A percentile compares a stretch with the other conserved stretches of the same genome.
These are phyloP conservation scores for Saururus chinensis DNA, from an alignment of 164 flowering plant species.

Conservation along the genomic window DNA sequence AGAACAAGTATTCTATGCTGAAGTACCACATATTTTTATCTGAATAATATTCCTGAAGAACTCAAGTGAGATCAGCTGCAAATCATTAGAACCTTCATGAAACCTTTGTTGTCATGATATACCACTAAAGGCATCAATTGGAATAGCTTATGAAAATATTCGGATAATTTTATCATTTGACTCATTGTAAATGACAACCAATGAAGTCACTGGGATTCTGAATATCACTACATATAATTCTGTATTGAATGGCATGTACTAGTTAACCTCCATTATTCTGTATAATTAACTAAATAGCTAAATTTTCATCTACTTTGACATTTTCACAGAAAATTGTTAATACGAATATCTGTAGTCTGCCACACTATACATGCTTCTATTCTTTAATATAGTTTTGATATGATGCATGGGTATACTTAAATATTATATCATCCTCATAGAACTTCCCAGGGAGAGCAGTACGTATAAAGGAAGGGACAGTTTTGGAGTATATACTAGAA, in stretches of 20 bases:
- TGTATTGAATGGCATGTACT: no score
- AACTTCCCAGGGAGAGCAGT: conserved; percentile 47
- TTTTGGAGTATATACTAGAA: conserved; percentile 35
- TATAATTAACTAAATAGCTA: no score
- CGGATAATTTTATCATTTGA: background rate
- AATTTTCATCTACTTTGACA: no score
- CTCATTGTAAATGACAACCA: background rate
- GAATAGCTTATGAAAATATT: background rate
- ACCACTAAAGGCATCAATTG: background rate
- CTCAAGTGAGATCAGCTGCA: background rate
- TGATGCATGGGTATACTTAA: background rate
- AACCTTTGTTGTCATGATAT: background rate
- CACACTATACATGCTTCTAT: no score
- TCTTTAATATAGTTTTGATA: background rate
- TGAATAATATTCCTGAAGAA: no score
- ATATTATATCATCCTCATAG: conserved; percentile 15
- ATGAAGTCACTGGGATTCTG: background rate
- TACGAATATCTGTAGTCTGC: no score
- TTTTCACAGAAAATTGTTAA: no score
- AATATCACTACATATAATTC: no score
- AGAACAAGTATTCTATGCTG: no score
- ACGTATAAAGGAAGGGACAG: conserved; percentile 51
- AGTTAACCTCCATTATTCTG: no score
- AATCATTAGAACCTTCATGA: background rate
- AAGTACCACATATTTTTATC: no score